These are phyloP conservation scores for Phyllosticta ampelicida DNA, from an alignment of 2,329 filamentous ascomycete genomes.

Conservation along the genomic window DNA sequence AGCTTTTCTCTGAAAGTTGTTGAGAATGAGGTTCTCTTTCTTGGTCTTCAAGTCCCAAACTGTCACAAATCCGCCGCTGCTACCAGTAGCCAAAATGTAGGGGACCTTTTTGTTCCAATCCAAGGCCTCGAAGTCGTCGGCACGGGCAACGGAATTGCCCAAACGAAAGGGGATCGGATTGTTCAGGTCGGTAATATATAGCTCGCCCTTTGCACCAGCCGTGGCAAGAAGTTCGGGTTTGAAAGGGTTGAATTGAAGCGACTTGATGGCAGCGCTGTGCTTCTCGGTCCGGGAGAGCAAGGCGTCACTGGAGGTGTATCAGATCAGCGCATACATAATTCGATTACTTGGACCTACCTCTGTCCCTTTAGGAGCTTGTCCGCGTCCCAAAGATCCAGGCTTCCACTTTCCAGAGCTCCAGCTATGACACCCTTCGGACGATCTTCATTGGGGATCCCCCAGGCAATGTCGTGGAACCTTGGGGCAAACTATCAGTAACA, in stretches of 20 bases:
- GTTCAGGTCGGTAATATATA: conserved; percentile 91
- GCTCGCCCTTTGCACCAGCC: conserved; percentile 86
- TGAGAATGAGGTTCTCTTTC: conserved; percentile 91
- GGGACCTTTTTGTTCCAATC: conserved; percentile 98
- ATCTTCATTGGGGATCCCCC: conserved; percentile 72
- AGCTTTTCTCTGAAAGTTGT: conserved; percentile 77
- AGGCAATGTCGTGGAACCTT: conserved; percentile 95
- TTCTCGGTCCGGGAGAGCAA: conserved; percentile 78
- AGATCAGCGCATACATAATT: conserved; percentile 13
- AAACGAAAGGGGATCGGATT: conserved; percentile 85
- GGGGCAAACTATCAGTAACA: background rate
- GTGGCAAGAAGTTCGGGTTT: conserved; percentile 86
- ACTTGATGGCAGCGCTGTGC: conserved; percentile 85
- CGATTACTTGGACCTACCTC: conserved; percentile 27
- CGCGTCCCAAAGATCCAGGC: conserved; percentile 88
- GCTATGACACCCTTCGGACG: conserved; percentile 83
- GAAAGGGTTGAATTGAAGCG: conserved; percentile 91
- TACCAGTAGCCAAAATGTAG: conserved; percentile 91
- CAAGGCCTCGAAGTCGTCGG: conserved; percentile 90
- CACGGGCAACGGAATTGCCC: conserved; percentile 75
- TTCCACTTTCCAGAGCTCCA: conserved; percentile 87
- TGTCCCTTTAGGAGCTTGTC: conserved; percentile 49
- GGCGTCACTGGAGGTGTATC: conserved; percentile 48
- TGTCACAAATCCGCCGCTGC: conserved; percentile 86
- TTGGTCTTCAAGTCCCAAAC: conserved; percentile 98